Percentiles rank a stretch among this genome's conserved stretches.
phyloP scores from a whole-genome alignment of 108 stramenopile genomes.

The Thalassiosira profunda region DNA sequence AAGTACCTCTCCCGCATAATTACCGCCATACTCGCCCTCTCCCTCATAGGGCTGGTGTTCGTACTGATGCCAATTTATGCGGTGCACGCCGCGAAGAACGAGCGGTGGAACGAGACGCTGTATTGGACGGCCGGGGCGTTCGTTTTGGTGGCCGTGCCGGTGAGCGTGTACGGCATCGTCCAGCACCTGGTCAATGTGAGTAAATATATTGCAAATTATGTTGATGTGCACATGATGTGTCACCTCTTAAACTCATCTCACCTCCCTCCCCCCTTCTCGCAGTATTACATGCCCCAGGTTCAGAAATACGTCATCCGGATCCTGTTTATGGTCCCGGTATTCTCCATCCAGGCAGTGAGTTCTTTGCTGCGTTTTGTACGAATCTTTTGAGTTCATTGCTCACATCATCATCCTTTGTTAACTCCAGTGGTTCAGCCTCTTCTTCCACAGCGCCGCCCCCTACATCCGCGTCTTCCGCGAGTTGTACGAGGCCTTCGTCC shows the following conservation, averaged over 20 bases:
- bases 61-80: constrained; percentile 27
- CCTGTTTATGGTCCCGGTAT: constrained; percentile 84
- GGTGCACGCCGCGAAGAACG: constrained; percentile 21
- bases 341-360: constrained; percentile 57
- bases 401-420: not conserved
- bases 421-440: constrained; percentile 16
- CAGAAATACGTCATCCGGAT: constrained; percentile 81
- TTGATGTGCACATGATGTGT: not conserved
- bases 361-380: not conserved
- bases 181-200: constrained; percentile 46
- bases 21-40: constrained; percentile 25
- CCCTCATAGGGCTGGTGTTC: constrained; percentile 24
- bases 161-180: constrained; percentile 39
- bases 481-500: constrained; percentile 59
- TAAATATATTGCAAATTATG: not conserved
- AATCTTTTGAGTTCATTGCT: not conserved
- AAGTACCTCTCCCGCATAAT: constrained; percentile 28
- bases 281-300: constrained; percentile 58
- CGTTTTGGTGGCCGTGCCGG: constrained; percentile 42
- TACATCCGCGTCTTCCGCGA: constrained; percentile 39
- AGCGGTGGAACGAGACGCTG: constrained; percentile 20
- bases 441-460: constrained; percentile 25
- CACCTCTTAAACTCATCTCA: not conserved
- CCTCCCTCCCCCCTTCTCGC: constrained; percentile 39
- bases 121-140: constrained; percentile 37